Evolutionary conservation across 768 basidiomycete genomes (phyloP).

Genomic region (Leccinellum albellum): DNA sequence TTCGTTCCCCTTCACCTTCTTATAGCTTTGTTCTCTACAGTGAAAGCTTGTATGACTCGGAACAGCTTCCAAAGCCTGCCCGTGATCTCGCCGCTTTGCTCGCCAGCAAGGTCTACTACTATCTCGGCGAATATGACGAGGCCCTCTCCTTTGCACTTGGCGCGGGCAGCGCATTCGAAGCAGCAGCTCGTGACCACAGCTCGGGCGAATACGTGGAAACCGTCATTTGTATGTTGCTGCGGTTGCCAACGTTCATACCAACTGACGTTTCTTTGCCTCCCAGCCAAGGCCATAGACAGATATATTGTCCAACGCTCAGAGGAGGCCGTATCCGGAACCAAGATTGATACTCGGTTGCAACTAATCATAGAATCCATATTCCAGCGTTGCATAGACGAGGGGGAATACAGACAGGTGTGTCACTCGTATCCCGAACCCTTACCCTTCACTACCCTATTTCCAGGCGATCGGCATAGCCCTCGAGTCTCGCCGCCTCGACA

Average conservation of each 20-base stretch:
- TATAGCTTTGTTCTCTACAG: constrained; percentile 39
- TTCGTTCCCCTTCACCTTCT: constrained; percentile 5
- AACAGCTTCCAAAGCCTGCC: constrained; percentile 67
- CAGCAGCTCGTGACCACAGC: constrained; percentile 56
- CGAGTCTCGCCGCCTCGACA: constrained; percentile 83
- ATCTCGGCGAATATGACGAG: constrained; percentile 92
- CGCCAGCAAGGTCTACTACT: constrained; percentile 98
- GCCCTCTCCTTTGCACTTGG: constrained; percentile 93
- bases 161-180: constrained; percentile 82
- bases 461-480: constrained; percentile 95
- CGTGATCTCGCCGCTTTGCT: constrained; percentile 85
- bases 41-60: constrained; percentile 85
- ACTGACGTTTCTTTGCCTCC: neutral
- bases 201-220: constrained; percentile 92
- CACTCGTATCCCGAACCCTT: neutral
- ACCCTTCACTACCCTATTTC: constrained; percentile 5
- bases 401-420: constrained; percentile 85
- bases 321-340: constrained; percentile 46
- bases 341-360: constrained; percentile 77
- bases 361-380: constrained; percentile 89
- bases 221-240: constrained; percentile 71
- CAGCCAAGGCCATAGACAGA: constrained; percentile 94
- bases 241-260: neutral
- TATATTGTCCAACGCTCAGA: constrained; percentile 72
- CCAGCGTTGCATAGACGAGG: constrained; percentile 76